A percentile compares a stretch with the other conserved stretches of the same genome.
phyloP scores from a whole-genome alignment of 2,329 filamentous ascomycete genomes.

The Penicillium freii region DNA sequence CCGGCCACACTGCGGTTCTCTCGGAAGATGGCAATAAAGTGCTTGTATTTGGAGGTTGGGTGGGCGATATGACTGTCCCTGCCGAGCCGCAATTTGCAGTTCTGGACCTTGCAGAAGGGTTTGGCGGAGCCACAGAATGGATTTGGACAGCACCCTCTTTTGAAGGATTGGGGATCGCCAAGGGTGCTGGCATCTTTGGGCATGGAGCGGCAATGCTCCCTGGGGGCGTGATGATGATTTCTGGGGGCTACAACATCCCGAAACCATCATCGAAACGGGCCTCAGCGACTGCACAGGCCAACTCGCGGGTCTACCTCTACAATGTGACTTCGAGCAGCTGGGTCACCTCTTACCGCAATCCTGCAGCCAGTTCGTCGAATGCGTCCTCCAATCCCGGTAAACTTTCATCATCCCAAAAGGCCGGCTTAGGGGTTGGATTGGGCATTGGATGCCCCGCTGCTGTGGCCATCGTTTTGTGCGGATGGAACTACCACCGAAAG shows the following conservation, averaged over 20 bases:
- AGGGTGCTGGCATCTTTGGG: slow-evolving; percentile 56
- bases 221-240: slow-evolving; percentile 61
- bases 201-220: slow-evolving; percentile 62
- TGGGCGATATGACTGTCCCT: slow-evolving; percentile 72
- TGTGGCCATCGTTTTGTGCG: slow-evolving; percentile 48
- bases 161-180: slow-evolving; percentile 41
- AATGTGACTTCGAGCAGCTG: slow-evolving; percentile 62
- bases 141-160: slow-evolving; percentile 42
- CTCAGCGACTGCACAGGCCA: slow-evolving; percentile 31
- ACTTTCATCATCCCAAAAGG: slow-evolving; percentile 42
- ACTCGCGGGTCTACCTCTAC: slow-evolving; percentile 55
- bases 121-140: slow-evolving; percentile 54
- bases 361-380: slow-evolving; percentile 19
- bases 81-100: slow-evolving; percentile 80
- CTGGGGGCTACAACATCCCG: slow-evolving; percentile 57
- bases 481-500: slow-evolving; percentile 53
- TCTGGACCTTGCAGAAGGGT: slow-evolving; percentile 71
- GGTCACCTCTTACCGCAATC: slow-evolving; percentile 57
- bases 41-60: slow-evolving; percentile 86
- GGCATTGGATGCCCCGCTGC: slow-evolving; percentile 61
- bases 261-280: slow-evolving; percentile 41
- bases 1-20: slow-evolving; percentile 82
- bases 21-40: slow-evolving; percentile 75
- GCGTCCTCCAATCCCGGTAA: slow-evolving; percentile 16
- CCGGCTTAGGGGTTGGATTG: slow-evolving; percentile 64